Evolutionary conservation across 768 basidiomycete species (phyloP).

Genomic region (Lentinula sp.): DNA sequence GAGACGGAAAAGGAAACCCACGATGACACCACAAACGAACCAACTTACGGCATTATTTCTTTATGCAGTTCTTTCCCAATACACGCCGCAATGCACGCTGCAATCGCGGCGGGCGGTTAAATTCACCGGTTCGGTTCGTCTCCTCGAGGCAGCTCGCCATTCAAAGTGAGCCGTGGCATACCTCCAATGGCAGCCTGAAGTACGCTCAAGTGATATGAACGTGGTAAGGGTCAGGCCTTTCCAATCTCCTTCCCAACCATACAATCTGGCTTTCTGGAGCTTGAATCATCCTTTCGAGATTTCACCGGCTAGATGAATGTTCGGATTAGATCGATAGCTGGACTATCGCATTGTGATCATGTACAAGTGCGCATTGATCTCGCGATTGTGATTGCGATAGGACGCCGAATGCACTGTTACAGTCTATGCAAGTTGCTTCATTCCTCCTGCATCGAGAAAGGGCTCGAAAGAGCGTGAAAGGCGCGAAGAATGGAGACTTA

Average conservation of each 20-base stretch:
- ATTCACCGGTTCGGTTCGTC: slow-evolving; percentile 2
- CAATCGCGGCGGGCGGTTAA: neutral
- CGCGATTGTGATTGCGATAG: neutral
- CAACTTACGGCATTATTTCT: slow-evolving; percentile 6
- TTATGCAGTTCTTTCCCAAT: neutral
- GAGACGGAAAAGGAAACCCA: slow-evolving; percentile 4
- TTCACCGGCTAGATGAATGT: slow-evolving; percentile 2
- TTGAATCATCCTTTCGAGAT: neutral
- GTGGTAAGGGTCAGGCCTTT: neutral
- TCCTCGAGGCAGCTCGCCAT: slow-evolving; percentile 3
- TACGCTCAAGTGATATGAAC: slow-evolving; percentile 3
- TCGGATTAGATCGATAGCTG: neutral
- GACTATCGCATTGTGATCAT: neutral
- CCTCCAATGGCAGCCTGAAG: neutral
- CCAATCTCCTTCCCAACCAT: neutral
- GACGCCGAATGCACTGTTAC: neutral
- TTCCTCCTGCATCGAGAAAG: neutral
- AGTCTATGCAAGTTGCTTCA: neutral
- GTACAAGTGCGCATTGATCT: neutral
- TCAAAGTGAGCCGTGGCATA: neutral
- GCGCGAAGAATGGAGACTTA: neutral
- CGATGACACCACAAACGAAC: slow-evolving; percentile 4
- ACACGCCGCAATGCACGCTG: neutral
- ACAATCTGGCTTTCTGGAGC: neutral
- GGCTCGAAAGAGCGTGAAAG: neutral